Evolutionary conservation across 768 basidiomycete species (phyloP).

Genomic region (Auriculariales sp.): DNA sequence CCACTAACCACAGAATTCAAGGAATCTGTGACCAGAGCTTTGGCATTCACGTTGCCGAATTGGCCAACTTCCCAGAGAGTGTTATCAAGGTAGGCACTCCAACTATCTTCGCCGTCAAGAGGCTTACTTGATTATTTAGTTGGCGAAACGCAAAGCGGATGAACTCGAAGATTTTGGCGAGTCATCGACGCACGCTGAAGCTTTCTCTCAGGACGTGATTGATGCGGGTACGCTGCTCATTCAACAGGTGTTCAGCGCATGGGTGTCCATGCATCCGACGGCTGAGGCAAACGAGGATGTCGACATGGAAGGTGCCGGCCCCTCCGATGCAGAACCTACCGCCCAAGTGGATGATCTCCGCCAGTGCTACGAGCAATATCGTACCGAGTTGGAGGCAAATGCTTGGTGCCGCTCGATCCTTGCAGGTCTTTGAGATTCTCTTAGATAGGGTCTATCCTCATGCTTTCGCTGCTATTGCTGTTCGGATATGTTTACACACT

Average conservation of each 20-base stretch:
- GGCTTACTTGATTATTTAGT: slow-evolving; percentile 24
- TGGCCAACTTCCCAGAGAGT: slow-evolving; percentile 95
- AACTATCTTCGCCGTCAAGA: neutral
- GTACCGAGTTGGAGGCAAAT: slow-evolving; percentile 59
- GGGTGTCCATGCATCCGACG: slow-evolving; percentile 23
- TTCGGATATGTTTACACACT: too few relatives aligned
- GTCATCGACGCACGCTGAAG: slow-evolving; percentile 20
- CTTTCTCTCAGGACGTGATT: slow-evolving; percentile 41
- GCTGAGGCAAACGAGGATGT: slow-evolving; percentile 33
- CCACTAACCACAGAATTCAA: slow-evolving; percentile 16
- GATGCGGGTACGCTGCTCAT: slow-evolving; percentile 74
- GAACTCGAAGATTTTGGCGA: slow-evolving; percentile 77
- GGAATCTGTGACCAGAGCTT: slow-evolving; percentile 95
- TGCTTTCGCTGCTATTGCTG: slow-evolving; percentile 17
- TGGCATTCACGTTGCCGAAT: slow-evolving; percentile 91
- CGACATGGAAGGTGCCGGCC: slow-evolving; percentile 25
- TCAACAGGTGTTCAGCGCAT: slow-evolving; percentile 59
- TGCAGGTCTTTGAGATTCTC: neutral
- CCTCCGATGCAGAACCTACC: too few relatives aligned
- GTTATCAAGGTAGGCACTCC: slow-evolving; percentile 57
- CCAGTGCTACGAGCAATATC: slow-evolving; percentile 48
- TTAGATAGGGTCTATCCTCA: slow-evolving; percentile 43
- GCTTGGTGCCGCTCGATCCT: slow-evolving; percentile 39
- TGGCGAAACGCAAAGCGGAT: slow-evolving; percentile 84
- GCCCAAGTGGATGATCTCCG: slow-evolving; percentile 39